phyloP scores from a whole-genome alignment of 108 stramenopile species.

The Cyclotella sp. region DNA sequence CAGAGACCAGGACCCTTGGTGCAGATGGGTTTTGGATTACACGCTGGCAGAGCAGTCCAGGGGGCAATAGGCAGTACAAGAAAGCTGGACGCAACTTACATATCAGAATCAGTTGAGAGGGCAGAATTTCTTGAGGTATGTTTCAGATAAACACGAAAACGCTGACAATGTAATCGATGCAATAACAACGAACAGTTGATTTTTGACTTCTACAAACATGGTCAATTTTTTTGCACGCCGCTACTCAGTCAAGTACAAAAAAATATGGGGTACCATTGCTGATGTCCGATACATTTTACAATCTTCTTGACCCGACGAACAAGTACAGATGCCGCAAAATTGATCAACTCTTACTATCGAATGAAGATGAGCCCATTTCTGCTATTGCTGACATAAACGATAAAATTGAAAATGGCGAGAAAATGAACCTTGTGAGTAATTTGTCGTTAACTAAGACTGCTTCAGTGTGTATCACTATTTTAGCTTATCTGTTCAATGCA shows the following conservation, averaged over 20 bases:
- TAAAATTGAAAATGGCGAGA: slow-evolving; percentile 43
- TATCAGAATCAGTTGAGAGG: slow-evolving; percentile 88
- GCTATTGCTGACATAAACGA: slow-evolving; percentile 33
- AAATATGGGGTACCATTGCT: slow-evolving; percentile 83
- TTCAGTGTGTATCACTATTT: not conserved
- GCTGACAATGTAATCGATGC: too few relatives aligned
- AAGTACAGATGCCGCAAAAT: slow-evolving; percentile 78
- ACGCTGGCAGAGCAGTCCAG: slow-evolving; percentile 96
- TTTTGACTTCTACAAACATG: too few relatives aligned
- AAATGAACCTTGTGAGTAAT: slow-evolving; percentile 60
- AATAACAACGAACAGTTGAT: too few relatives aligned
- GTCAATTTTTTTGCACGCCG: too few relatives aligned
- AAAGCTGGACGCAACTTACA: slow-evolving; percentile 96
- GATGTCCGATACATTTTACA: slow-evolving; percentile 88
- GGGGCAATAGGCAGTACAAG: slow-evolving; percentile 94
- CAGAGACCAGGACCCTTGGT: slow-evolving; percentile 84
- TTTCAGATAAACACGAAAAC: not conserved
- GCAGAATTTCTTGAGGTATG: slow-evolving; percentile 63
- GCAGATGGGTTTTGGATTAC: slow-evolving; percentile 94
- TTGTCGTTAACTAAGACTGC: not conserved
- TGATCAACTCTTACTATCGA: slow-evolving; percentile 71
- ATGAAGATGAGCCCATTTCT: slow-evolving; percentile 59
- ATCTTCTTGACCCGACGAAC: slow-evolving; percentile 68
- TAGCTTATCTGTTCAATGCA: not conserved
- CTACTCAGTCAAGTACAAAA: slow-evolving; percentile 94